Evolutionary conservation across 1,139 yeast species (phyloP).

Genomic region (Casaregolazyma suthepensis): DNA sequence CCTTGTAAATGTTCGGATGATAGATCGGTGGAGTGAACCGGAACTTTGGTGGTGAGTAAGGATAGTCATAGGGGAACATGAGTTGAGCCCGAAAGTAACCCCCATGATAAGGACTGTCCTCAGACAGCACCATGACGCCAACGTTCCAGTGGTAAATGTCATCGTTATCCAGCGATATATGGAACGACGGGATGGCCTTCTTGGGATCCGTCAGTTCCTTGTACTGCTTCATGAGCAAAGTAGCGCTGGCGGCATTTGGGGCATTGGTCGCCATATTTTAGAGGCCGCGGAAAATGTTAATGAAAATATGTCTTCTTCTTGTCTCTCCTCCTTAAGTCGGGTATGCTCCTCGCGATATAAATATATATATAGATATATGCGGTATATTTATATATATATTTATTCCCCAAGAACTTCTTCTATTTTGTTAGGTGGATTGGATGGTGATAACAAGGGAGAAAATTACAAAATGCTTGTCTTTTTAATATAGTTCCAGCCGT

Average conservation of each 20-base stretch:
- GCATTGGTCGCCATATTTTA: slow-evolving; percentile 3
- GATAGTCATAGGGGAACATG: slow-evolving; percentile 88
- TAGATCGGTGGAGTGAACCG: slow-evolving; percentile 91
- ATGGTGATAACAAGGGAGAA: neutral
- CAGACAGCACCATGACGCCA: slow-evolving; percentile 86
- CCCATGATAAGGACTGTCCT: slow-evolving; percentile 87
- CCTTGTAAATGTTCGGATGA: slow-evolving; percentile 92
- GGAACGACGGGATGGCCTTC: slow-evolving; percentile 86
- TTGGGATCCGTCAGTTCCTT: slow-evolving; percentile 91
- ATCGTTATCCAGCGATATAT: slow-evolving; percentile 79
- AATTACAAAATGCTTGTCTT: neutral
- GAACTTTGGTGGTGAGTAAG: slow-evolving; percentile 86
- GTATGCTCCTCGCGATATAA: neutral
- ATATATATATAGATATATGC: neutral
- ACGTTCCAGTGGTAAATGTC: slow-evolving; percentile 90
- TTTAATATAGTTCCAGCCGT: neutral
- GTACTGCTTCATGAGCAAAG: slow-evolving; percentile 86
- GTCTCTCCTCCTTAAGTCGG: neutral
- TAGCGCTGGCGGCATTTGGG: slow-evolving; percentile 40
- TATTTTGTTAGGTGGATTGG: neutral
- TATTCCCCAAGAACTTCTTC: neutral
- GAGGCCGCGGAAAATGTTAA: neutral
- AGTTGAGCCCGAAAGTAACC: slow-evolving; percentile 95
- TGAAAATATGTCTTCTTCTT: neutral
- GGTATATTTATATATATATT: neutral